Conservation (phyloP, 306 rosid species). For the Senna tora region DNA sequence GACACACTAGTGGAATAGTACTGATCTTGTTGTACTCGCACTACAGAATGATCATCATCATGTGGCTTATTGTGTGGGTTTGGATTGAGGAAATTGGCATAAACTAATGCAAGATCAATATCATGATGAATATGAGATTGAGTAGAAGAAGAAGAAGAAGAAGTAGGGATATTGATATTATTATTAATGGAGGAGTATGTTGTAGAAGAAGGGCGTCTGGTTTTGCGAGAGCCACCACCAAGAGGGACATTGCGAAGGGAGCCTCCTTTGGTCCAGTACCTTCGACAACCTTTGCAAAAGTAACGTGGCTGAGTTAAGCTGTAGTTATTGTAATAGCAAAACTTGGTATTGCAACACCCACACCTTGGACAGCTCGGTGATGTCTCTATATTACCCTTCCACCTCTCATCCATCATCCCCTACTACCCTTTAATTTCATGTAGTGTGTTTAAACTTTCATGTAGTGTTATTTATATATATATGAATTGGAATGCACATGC, state of each 20-base stretch:
- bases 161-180: not conserved
- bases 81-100: constrained; percentile 69
- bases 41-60: too few species aligned
- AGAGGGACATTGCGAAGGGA: constrained; percentile 78
- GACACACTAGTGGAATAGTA: constrained; percentile 44
- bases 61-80: constrained; percentile 48
- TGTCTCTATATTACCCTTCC: constrained; percentile 66
- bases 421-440: too few species aligned
- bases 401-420: constrained; percentile 58
- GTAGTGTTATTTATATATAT: not conserved
- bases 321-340: constrained; percentile 88
- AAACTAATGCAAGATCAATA: constrained; percentile 76
- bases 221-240: constrained; percentile 63
- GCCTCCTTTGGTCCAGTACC: constrained; percentile 90
- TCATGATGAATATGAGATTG: constrained; percentile 40
- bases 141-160: not conserved
- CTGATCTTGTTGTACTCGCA: not conserved
- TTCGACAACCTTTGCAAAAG: constrained; percentile 83
- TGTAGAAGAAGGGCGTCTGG: constrained; percentile 47
- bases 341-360: constrained; percentile 79
- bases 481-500: constrained; percentile 43
- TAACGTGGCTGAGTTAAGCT: constrained; percentile 84
- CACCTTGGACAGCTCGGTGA: constrained; percentile 80
- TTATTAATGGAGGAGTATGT: too few species aligned
- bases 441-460: too few species aligned